Base-by-base conservation (phyloP, 768 basidiomycete genomes). In the Baorangia bicolor region DNA sequence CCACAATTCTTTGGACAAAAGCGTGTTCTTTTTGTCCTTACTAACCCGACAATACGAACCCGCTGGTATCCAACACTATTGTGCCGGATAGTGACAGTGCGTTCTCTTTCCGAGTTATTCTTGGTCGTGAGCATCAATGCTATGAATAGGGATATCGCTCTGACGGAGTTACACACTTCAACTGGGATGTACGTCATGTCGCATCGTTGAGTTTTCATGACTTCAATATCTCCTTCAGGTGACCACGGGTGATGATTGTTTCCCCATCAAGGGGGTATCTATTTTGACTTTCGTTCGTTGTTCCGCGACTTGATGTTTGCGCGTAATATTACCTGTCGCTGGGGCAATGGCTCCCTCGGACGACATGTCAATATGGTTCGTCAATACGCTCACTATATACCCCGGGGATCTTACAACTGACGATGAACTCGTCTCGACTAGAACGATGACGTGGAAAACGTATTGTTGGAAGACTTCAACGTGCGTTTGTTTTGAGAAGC, bases 41-140 rank as follows among this genome's bases (percentile, higher is more conserved):
- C 31, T 5, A 37, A 37, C 35, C 7, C 11, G 39, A 33, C 20
- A 37, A 20, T 12, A 20, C 49, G 14, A 4, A 50, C 18, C 21
- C 6, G 20, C 30, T 21, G 18, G 27, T 34, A 37, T 18, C 12
- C 16, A 23, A 21, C 52, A 83, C 79, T 58, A 75, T 81, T 52
- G 82, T 84, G 1, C 81, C 79, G 39, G 85, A 85, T 38, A 85
- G 83, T 5, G 84, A 85, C 69, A 83, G 83, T 80, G 37, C 46
- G 69, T 27, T 41, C 8, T 14, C 8, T n/a, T 49, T 12, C 7
- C 28, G 9, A 7, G 12, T 25, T 46, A 16, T n/a, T 33, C 25
- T 46, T 28, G 23, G 5, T 4, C n/a, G 4, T 38, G 25, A 23
- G 10, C 34, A 40, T 14, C 44, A 9, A 20, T 27, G 18, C 25